Conservation (phyloP, 2,329 filamentous ascomycete genomes). For the Phyllosticta ampelicida region DNA sequence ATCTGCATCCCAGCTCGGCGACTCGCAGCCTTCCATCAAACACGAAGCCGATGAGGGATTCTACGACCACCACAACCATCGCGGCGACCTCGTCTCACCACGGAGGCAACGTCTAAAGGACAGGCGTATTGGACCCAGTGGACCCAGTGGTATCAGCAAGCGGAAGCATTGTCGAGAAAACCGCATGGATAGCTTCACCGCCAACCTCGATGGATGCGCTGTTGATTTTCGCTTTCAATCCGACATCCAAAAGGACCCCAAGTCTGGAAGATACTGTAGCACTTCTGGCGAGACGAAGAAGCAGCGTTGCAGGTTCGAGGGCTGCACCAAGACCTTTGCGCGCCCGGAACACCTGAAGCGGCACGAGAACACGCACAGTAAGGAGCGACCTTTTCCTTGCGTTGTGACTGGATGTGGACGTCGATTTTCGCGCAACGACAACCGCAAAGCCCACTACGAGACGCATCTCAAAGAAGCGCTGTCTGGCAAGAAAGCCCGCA, state of each 20-base stretch:
- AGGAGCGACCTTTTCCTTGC: constrained; percentile 17
- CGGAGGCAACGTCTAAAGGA: not conserved
- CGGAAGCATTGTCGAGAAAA: constrained; percentile 6
- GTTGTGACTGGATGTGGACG: constrained; percentile 16
- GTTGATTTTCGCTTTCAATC: constrained; percentile 9
- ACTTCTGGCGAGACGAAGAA: constrained; percentile 11
- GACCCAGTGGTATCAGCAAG: constrained; percentile 1
- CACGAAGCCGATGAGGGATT: constrained; percentile 15
- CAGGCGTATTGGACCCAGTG: constrained; percentile 6
- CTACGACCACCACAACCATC: constrained; percentile 15
- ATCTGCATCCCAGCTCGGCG: constrained; percentile 12
- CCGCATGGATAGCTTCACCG: constrained; percentile 7
- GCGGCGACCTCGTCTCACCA: constrained; percentile 17
- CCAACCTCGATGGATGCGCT: constrained; percentile 6
- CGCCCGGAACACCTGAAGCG: constrained; percentile 24
- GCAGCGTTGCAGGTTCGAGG: constrained; percentile 7
- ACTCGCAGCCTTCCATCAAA: constrained; percentile 14
- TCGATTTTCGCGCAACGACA: constrained; percentile 24
- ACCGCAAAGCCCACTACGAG: constrained; percentile 23
- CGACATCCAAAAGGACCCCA: constrained; percentile 12
- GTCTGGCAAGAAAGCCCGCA: constrained; percentile 19
- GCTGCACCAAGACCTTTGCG: constrained; percentile 15
- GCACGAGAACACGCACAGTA: constrained; percentile 19
- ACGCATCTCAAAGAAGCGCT: constrained; percentile 21
- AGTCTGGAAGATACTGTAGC: constrained; percentile 8